Evolutionary conservation across 176 grass and related monocot genomes (phyloP).

Genomic region (Cenchrus fungigraminus): DNA sequence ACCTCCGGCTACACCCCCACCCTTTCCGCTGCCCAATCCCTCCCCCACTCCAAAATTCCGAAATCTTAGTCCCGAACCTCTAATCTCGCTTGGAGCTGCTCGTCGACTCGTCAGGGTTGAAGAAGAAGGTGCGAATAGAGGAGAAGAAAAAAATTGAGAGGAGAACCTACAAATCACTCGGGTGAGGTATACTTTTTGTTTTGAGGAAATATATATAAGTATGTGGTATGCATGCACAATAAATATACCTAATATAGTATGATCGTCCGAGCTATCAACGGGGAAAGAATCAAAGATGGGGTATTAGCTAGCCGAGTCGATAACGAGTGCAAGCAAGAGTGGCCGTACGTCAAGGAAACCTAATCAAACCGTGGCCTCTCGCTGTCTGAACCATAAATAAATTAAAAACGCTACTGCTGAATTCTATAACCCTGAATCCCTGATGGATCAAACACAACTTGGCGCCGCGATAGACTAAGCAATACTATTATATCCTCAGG

Average conservation of each 20-base stretch:
- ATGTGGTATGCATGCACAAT: too few relatives aligned
- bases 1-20: too few relatives aligned
- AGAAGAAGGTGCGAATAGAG: too few relatives aligned
- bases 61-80: too few relatives aligned
- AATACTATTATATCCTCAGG: not conserved
- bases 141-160: too few relatives aligned
- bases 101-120: too few relatives aligned
- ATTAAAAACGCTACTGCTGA: slow-evolving; percentile 11
- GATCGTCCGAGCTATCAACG: not conserved
- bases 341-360: not conserved
- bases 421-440: not conserved
- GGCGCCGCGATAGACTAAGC: not conserved
- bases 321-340: not conserved
- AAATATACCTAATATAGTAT: not conserved
- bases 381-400: slow-evolving; percentile 29
- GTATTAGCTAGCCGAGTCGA: not conserved
- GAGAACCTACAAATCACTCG: too few relatives aligned
- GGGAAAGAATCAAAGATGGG: not conserved
- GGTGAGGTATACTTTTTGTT: too few relatives aligned
- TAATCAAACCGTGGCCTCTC: slow-evolving; percentile 5
- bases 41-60: too few relatives aligned
- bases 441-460: not conserved
- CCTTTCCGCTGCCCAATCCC: too few relatives aligned
- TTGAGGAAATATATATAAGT: too few relatives aligned
- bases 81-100: too few relatives aligned